Conservation (phyloP, 2,329 filamentous ascomycete species). For the Cordyceps cicadae region DNA sequence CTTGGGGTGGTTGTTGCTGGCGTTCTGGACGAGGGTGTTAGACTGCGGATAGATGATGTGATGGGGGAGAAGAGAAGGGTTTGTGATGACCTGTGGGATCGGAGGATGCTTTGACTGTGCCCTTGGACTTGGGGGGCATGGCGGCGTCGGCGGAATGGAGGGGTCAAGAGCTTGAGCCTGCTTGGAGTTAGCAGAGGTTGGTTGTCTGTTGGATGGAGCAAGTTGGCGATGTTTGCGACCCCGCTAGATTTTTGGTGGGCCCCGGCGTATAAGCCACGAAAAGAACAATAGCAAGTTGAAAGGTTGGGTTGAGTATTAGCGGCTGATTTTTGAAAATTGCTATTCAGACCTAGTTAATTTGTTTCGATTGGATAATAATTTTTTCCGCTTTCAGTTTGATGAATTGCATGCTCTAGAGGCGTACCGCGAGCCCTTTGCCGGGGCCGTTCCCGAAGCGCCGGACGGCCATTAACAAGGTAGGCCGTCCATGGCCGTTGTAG, state of each 20-base stretch:
- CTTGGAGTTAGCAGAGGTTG: too few species aligned
- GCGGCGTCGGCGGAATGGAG: background rate
- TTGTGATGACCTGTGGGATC: background rate
- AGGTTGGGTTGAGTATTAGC: too few species aligned
- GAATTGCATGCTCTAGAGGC: too few species aligned
- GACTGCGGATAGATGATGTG: background rate
- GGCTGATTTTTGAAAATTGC: too few species aligned
- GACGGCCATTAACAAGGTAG: too few species aligned
- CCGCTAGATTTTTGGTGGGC: conserved; percentile 10
- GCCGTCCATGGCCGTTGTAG: too few species aligned
- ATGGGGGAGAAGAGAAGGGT: background rate
- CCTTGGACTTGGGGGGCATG: conserved; percentile 13
- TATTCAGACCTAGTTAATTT: too few species aligned
- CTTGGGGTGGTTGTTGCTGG: background rate
- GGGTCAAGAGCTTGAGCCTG: background rate
- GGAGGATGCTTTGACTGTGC: conserved; percentile 2
- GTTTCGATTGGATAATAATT: too few species aligned
- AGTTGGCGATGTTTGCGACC: conserved; percentile 8
- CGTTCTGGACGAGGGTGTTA: background rate
- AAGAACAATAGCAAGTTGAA: background rate
- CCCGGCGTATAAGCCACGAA: conserved; percentile 1
- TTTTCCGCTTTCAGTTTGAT: too few species aligned
- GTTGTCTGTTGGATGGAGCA: background rate
- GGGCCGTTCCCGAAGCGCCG: too few species aligned
- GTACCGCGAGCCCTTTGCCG: too few species aligned